These are phyloP conservation scores for Lizonia empirigonia DNA, from an alignment of 2,329 filamentous ascomycete species.

Conservation along the genomic window DNA sequence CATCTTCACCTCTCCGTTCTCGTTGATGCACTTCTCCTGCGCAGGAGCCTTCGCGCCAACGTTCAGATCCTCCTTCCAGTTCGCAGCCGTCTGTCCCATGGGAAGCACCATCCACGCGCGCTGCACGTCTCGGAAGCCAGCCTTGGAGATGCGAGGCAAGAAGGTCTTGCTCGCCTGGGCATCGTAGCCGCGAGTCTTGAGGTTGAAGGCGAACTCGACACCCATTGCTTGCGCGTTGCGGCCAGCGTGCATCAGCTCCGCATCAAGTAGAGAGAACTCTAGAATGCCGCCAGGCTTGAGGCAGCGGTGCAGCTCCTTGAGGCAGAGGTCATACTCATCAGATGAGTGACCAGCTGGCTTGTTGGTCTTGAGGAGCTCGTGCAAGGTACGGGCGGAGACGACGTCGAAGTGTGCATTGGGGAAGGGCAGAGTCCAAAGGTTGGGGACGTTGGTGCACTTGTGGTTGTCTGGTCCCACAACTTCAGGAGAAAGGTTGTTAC, in stretches of 20 bases:
- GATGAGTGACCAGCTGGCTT: constrained; percentile 54
- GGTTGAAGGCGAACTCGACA: constrained; percentile 89
- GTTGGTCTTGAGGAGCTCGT: constrained; percentile 76
- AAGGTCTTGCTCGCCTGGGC: constrained; percentile 81
- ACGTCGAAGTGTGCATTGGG: constrained; percentile 86
- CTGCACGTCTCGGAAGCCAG: constrained; percentile 79
- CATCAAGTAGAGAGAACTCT: constrained; percentile 88
- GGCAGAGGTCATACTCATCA: constrained; percentile 87
- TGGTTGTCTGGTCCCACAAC: constrained; percentile 84
- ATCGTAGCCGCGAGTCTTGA: constrained; percentile 90
- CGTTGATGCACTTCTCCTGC: constrained; percentile 47
- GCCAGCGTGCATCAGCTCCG: constrained; percentile 85
- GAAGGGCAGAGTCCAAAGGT: constrained; percentile 83
- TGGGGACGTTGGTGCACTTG: constrained; percentile 76
- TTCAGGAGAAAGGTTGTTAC: constrained; percentile 50
- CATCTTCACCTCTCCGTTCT: constrained; percentile 41
- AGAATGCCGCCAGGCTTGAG: constrained; percentile 92
- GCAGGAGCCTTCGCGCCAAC: constrained; percentile 38
- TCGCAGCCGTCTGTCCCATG: constrained; percentile 63
- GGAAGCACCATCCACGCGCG: constrained; percentile 90
- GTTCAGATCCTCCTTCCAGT: constrained; percentile 46
- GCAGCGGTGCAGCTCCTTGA: constrained; percentile 85
- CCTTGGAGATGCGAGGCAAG: constrained; percentile 72
- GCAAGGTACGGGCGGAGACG: constrained; percentile 85
- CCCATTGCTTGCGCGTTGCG: constrained; percentile 79